phyloP scores from a whole-genome alignment of 495 filamentous ascomycete species.

The Talaromyces ruber region DNA sequence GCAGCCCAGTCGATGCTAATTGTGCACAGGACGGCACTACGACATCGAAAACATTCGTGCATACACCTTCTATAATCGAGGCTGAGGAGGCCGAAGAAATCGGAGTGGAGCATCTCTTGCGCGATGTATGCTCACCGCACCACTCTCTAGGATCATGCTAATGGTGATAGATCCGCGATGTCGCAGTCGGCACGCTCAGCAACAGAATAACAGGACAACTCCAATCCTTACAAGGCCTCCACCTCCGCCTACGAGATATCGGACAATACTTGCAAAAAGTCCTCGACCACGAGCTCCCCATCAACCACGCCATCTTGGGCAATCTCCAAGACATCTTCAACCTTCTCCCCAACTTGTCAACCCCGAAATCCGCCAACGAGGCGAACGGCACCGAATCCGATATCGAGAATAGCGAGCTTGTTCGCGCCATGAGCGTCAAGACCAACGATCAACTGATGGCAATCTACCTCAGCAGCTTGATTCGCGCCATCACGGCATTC shows the following conservation, averaged over 20 bases:
- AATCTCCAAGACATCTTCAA: constrained; percentile 99
- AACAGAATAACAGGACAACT: constrained; percentile 96
- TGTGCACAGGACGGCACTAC: constrained; percentile 81
- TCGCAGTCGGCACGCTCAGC: constrained; percentile 95
- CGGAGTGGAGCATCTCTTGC: constrained; percentile 93
- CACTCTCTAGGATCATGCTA: neutral
- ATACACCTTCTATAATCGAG: constrained; percentile 98
- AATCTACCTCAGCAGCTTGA: constrained; percentile 92
- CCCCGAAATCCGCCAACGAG: constrained; percentile 52
- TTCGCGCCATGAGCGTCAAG: constrained; percentile 94
- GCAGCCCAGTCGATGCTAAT: neutral
- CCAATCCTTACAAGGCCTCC: constrained; percentile 92
- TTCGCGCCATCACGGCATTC: constrained; percentile 96
- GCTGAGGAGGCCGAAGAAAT: constrained; percentile 99
- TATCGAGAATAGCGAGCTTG: constrained; percentile 70
- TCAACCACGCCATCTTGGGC: constrained; percentile 95
- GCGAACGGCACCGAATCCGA: constrained; percentile 40
- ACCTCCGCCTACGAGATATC: constrained; percentile 92
- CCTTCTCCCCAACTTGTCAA: constrained; percentile 90
- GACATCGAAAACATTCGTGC: constrained; percentile 94
- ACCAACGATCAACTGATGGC: constrained; percentile 98
- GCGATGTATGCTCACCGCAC: constrained; percentile 57
- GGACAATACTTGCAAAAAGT: constrained; percentile 94
- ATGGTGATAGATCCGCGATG: constrained; percentile 50
- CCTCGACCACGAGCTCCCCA: constrained; percentile 78